Base-by-base conservation (phyloP, 371 early-diverging fungal species). In the Entomophthora muscae region DNA sequence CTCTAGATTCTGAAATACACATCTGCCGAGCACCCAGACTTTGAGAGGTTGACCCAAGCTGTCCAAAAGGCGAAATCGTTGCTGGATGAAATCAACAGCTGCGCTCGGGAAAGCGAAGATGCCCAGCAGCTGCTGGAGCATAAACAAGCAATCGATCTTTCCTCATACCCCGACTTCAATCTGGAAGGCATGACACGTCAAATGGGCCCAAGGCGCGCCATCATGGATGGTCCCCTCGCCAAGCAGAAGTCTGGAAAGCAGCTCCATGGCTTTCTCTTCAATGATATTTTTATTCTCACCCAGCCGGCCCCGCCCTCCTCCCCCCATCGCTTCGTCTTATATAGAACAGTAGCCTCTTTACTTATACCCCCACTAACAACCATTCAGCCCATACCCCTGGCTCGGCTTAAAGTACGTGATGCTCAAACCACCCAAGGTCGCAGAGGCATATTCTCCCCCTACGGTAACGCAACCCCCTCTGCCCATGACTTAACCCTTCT, bases 221-320 rank as follows among this genome's bases (percentile, higher is more conserved):
- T 94, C 26, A 80, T 83, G 72, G 93, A 94, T 63, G 92, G 95
- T 10, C 71, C 75, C 30, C 73, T 93, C 28, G 73, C 76, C 57
- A 95, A 94, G 70, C 80, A 86, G 24, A 90, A 90, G 65, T 85
- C 86, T 57, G 89, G 90, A 1, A 78, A 89, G 29, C 88, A 85
- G 64, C 75, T 95, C 7, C 83, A 88, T 66, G 88, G 76, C 2
- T 92, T 83, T 66, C 73, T 95, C 42, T 92, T 93, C 70, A 93
- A 87, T 65, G 96, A 95, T 72, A 69, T 92, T 61, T 67, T 95
- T 7, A 69, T 95, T 53, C 71, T 95, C 22, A 23, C 60, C 3
- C 33, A 66, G 52, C 61, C 53, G 5, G 30, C 26, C 32, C 7
- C 59, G 7, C 13, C 21, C 30, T 7, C 31, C 17, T 27, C 23